Evolutionary conservation across 2,329 filamentous ascomycete genomes (phyloP).

Genomic region (Aspergillus ochraceus): DNA sequence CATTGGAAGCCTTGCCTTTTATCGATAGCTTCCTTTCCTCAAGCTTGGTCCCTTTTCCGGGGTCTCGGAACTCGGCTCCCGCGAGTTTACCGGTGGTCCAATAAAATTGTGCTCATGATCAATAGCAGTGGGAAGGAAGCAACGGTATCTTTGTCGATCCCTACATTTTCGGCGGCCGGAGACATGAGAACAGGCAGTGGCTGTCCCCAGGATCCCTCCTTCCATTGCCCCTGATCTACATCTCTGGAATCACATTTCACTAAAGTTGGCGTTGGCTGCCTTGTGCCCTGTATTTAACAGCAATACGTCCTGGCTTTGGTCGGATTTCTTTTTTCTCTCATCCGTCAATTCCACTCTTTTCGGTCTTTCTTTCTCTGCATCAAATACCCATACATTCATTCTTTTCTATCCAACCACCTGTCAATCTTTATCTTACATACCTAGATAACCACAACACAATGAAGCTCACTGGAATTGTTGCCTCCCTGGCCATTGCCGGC

Average conservation of each 20-base stretch:
- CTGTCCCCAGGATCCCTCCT: not conserved
- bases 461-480: constrained; percentile 38
- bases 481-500: constrained; percentile 33
- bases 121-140: not conserved
- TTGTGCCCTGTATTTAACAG: constrained; percentile 24
- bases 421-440: constrained; percentile 8
- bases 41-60: not conserved
- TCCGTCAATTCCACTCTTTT: constrained; percentile 20
- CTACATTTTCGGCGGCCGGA: constrained; percentile 6
- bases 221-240: constrained; percentile 20
- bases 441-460: constrained; percentile 28
- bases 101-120: not conserved
- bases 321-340: constrained; percentile 1
- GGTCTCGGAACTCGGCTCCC: not conserved
- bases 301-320: not conserved
- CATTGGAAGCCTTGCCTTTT: not conserved
- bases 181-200: not conserved
- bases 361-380: constrained; percentile 23
- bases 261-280: not conserved
- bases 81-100: not conserved
- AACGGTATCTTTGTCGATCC: constrained; percentile 16
- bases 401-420: constrained; percentile 16
- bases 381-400: constrained; percentile 14
- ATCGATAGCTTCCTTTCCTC: constrained; percentile 5
- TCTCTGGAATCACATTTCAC: not conserved